A percentile compares a stretch with the other conserved stretches of the same genome.
Conservation (phyloP, 2,329 filamentous ascomycete species). For the Xylariomycetidae sp. region DNA sequence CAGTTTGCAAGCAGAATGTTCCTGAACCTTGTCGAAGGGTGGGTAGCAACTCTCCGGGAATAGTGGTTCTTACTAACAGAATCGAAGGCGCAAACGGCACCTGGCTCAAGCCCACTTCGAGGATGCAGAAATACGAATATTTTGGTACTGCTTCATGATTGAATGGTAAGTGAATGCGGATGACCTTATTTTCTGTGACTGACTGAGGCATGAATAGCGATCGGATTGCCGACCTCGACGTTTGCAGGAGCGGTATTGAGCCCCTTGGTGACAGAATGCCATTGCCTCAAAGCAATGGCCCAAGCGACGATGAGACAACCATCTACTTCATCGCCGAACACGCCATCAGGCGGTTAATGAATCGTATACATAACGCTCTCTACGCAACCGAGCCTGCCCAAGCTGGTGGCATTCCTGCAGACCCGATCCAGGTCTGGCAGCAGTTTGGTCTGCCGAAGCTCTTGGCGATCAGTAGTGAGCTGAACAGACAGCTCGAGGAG, state of each 20-base stretch:
- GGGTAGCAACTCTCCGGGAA: conserved; percentile 3
- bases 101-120: conserved; percentile 22
- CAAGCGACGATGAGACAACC: conserved; percentile 28
- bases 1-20: conserved; percentile 28
- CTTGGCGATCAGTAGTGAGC: conserved; percentile 29
- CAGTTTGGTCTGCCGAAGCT: conserved; percentile 24
- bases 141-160: conserved; percentile 69
- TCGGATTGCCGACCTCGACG: conserved; percentile 60
- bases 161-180: conserved; percentile 60
- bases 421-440: conserved; percentile 21
- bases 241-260: conserved; percentile 31
- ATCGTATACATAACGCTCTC: conserved; percentile 37
- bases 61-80: neutral
- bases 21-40: conserved; percentile 27
- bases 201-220: conserved; percentile 42
- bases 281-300: conserved; percentile 28
- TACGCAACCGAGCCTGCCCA: conserved; percentile 29
- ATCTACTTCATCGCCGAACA: conserved; percentile 38
- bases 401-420: conserved; percentile 11
- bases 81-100: conserved; percentile 11
- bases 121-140: conserved; percentile 52
- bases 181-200: conserved; percentile 1
- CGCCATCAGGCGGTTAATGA: conserved; percentile 35
- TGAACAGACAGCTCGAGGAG: conserved; percentile 33
- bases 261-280: conserved; percentile 31